A percentile compares a stretch with the other conserved stretches of the same genome.
phyloP scores from a whole-genome alignment of 1,284 basidiomycete genomes.

The Boletus smithii region DNA sequence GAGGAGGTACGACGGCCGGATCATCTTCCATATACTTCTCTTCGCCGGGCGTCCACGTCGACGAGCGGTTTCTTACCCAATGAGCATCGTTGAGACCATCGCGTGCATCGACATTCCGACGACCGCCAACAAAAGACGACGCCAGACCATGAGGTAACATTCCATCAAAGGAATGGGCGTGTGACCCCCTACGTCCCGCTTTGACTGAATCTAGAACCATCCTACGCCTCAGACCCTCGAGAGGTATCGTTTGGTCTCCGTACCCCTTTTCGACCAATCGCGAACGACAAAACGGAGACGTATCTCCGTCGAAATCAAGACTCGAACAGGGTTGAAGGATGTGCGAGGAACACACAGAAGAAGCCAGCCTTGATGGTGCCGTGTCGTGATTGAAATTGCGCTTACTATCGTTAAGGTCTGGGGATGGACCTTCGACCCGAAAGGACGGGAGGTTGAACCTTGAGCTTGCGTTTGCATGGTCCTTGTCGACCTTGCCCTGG shows the following conservation, averaged over 20 bases:
- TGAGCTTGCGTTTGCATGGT: conserved; percentile 9
- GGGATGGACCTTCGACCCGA: conserved; percentile 20
- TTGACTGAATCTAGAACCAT: not conserved
- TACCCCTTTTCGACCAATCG: not conserved
- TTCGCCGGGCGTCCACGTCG: not conserved
- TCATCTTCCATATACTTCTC: conserved; percentile 7
- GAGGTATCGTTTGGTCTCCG: not conserved
- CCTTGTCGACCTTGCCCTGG: conserved; percentile 1
- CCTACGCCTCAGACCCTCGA: not conserved
- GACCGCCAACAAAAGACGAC: not conserved
- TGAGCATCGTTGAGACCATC: not conserved
- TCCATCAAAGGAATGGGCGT: not conserved
- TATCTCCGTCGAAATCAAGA: conserved; percentile 1
- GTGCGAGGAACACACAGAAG: conserved; percentile 1
- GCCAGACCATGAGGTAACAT: conserved; percentile 1
- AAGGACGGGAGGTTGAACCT: conserved; percentile 21
- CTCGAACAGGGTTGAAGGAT: not conserved
- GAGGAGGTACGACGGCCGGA: conserved; percentile 20
- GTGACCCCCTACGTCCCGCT: not conserved
- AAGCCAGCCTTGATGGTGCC: conserved; percentile 1
- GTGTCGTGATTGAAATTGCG: conserved; percentile 1
- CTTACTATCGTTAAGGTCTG: conserved; percentile 2
- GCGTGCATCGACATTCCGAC: not conserved
- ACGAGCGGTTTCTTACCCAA: not conserved
- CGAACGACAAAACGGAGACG: not conserved